Evolutionary conservation across 192 early-diverging fungal species (phyloP).

Genomic region (Coemansia sp.): DNA sequence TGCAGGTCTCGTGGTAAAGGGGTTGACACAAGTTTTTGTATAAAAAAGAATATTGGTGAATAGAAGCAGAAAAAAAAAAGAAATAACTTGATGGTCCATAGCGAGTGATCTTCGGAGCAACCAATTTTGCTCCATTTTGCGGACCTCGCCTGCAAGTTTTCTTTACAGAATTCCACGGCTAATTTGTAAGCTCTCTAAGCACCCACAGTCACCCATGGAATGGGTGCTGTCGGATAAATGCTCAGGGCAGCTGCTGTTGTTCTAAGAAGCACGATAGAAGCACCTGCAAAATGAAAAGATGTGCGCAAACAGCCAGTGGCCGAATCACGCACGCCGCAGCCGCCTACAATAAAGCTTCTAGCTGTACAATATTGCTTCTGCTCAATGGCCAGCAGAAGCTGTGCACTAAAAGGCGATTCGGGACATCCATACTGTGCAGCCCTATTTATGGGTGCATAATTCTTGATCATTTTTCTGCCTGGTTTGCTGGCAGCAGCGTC

Average conservation of each 20-base stretch:
- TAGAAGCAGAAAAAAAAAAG: neutral
- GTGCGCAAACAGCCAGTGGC: neutral
- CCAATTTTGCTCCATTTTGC: neutral
- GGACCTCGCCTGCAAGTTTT: neutral
- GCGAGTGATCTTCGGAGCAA: neutral
- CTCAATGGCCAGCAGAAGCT: neutral
- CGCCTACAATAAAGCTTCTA: constrained; percentile 41
- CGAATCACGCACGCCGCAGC: neutral
- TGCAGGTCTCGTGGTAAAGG: neutral
- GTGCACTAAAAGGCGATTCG: neutral
- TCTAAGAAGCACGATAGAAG: constrained; percentile 45
- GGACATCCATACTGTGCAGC: neutral
- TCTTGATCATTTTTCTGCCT: no score
- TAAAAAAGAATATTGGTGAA: neutral
- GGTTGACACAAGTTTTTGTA: neutral
- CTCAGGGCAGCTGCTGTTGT: neutral
- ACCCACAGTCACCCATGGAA: neutral
- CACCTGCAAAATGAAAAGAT: neutral
- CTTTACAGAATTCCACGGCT: neutral
- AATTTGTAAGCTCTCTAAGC: neutral
- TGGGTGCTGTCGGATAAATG: neutral
- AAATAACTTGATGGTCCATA: neutral
- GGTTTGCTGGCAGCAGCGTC: no score
- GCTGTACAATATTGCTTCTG: constrained; percentile 12
- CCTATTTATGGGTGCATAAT: constrained; percentile 4